Evolutionary conservation across 139 green algal species (phyloP), one percentile per base, ranked within the genome.

Genomic region (Spirogloea muscicola): DNA sequence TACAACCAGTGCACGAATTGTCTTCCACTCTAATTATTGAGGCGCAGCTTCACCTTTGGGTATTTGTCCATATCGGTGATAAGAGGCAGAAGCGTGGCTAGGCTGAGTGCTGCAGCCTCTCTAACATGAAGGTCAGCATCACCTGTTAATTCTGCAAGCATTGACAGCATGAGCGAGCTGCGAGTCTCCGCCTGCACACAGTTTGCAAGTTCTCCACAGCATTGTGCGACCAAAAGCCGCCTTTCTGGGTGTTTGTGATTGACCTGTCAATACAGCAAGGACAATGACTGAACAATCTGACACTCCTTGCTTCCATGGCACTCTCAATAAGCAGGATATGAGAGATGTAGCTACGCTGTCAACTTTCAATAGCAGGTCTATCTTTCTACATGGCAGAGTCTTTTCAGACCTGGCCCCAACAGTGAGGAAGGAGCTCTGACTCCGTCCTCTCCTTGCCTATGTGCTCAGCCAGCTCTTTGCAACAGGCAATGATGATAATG

Each of bases 351-450:
- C n/a, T n/a, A n/a, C n/a, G n/a, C n/a, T n/a, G n/a, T n/a, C n/a
- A n/a, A n/a, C n/a, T n/a, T n/a, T n/a, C n/a, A n/a, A n/a, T n/a
- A n/a, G n/a, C n/a, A n/a, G n/a, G n/a, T n/a, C n/a, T n/a, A n/a
- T n/a, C n/a, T n/a, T n/a, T n/a, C n/a, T n/a, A n/a, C n/a, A n/a
- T n/a, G n/a, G n/a, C n/a, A n/a, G n/a, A n/a, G n/a, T n/a, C n/a
- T n/a, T n/a, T n/a, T n/a, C n/a, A n/a, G 16, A 75, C 67, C 74
- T 82, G 68, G 18, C 78, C 74, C 67, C 67, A 79, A 42, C 67
- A 79, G 25, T 79, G 67, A 18, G 67, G 70, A 16, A 82, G 43
- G 16, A 82, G n/a, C 37, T 82, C 74, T n/a, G 51, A 34, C 41
- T 82, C 74, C 3, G 49, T 73, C 4, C 68, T 33, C 52, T 21